Conservation (phyloP, 2,329 filamentous ascomycete species). For the Fusarium goolgardi region DNA sequence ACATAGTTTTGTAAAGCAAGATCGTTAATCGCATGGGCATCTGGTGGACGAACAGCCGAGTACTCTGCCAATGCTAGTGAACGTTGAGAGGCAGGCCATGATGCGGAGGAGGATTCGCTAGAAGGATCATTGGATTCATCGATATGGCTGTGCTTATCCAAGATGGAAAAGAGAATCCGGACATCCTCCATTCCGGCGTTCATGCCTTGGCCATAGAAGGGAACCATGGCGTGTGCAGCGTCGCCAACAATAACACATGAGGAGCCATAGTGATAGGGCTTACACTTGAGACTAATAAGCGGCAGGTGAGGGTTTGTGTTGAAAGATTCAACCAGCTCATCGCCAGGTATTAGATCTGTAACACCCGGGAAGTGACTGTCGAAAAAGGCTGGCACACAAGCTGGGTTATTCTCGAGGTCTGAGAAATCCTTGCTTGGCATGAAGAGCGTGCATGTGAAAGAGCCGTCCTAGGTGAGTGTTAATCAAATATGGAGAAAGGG, state of each 20-base stretch:
- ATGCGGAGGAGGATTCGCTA: constrained; percentile 50
- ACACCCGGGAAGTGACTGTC: constrained; percentile 88
- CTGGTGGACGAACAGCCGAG: constrained; percentile 76
- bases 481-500: background rate
- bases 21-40: constrained; percentile 92
- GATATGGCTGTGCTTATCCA: constrained; percentile 73
- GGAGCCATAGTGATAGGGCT: constrained; percentile 82
- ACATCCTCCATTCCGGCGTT: constrained; percentile 97
- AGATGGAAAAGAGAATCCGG: constrained; percentile 81
- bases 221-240: constrained; percentile 96
- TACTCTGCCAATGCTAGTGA: constrained; percentile 78
- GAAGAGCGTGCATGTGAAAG: constrained; percentile 96
- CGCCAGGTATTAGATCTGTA: constrained; percentile 73
- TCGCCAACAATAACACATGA: constrained; percentile 90
- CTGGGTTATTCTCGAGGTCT: constrained; percentile 71
- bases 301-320: constrained; percentile 87
- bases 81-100: constrained; percentile 66
- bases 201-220: constrained; percentile 98
- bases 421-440: constrained; percentile 78
- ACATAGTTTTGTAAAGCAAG: constrained; percentile 90
- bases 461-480: constrained; percentile 72
- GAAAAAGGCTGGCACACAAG: constrained; percentile 77
- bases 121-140: constrained; percentile 58
- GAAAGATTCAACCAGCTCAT: constrained; percentile 80
- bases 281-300: constrained; percentile 92